Evolutionary conservation across 2,329 filamentous ascomycete species (phyloP).

Genomic region (Capronia coronata): DNA sequence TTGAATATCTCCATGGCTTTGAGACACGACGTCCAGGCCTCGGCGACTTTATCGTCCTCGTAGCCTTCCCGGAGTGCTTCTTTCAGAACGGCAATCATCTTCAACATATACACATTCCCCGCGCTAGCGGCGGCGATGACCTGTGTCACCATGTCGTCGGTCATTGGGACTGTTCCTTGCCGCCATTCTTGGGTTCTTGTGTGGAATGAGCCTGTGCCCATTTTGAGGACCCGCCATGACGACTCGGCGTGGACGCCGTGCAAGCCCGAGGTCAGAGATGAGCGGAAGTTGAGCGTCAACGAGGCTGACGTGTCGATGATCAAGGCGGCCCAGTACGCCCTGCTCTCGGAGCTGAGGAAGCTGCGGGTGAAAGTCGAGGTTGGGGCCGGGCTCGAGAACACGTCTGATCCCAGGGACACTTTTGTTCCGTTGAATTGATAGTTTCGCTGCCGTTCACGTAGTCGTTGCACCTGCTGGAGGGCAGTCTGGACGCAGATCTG

Average conservation of each 20-base stretch:
- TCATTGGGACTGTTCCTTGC: constrained; percentile 26
- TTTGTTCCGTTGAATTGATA: constrained; percentile 40
- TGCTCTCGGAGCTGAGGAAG: constrained; percentile 38
- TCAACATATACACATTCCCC: constrained; percentile 32
- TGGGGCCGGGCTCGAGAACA: constrained; percentile 27
- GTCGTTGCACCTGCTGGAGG: constrained; percentile 38
- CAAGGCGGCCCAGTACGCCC: constrained; percentile 40
- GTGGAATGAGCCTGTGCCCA: constrained; percentile 30
- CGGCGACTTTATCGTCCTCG: constrained; percentile 29
- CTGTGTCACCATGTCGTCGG: constrained; percentile 30
- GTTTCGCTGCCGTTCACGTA: constrained; percentile 38
- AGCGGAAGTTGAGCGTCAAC: constrained; percentile 38
- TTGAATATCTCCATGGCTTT: constrained; percentile 31
- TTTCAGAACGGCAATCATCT: constrained; percentile 31
- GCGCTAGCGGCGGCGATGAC: constrained; percentile 31
- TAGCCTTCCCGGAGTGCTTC: constrained; percentile 33
- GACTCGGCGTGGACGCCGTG: constrained; percentile 29
- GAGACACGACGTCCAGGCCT: constrained; percentile 28
- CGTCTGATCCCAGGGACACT: constrained; percentile 31
- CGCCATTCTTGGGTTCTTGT: constrained; percentile 30
- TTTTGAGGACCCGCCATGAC: constrained; percentile 30
- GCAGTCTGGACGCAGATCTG: constrained; percentile 40
- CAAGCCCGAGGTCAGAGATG: constrained; percentile 38
- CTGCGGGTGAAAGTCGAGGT: constrained; percentile 30
- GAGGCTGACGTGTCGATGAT: constrained; percentile 41